Percentiles rank a stretch among this genome's conserved stretches.
phyloP scores from a whole-genome alignment of 2,329 filamentous ascomycete genomes.

The Fusarium continuum region DNA sequence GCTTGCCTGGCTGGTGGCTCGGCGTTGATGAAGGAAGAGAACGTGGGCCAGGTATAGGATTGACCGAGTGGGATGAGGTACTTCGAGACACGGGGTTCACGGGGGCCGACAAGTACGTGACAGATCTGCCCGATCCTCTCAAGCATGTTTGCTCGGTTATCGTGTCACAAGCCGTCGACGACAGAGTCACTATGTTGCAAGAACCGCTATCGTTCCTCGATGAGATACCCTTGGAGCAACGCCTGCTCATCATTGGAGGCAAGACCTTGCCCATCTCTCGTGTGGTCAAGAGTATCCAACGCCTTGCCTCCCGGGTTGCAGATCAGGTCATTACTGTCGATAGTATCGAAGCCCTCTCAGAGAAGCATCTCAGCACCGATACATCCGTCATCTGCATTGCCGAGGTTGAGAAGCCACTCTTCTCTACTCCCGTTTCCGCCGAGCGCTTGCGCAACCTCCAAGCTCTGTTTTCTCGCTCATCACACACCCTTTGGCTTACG shows the following conservation, averaged over 20 bases:
- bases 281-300: not conserved
- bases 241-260: not conserved
- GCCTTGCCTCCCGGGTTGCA: not conserved
- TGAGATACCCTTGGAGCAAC: not conserved
- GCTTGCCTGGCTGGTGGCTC: slow-evolving; percentile 11
- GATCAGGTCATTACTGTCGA: not conserved
- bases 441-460: not conserved
- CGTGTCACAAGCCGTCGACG: not conserved
- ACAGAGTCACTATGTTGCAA: not conserved
- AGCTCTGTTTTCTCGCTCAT: not conserved
- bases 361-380: not conserved
- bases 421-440: not conserved
- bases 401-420: not conserved
- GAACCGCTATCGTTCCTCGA: not conserved
- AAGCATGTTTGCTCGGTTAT: not conserved
- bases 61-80: slow-evolving; percentile 3
- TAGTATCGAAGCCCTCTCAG: not conserved
- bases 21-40: slow-evolving; percentile 3
- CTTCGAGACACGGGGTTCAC: not conserved
- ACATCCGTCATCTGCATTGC: not conserved
- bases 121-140: not conserved
- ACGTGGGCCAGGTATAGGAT: not conserved
- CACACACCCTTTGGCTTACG: not conserved
- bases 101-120: not conserved
- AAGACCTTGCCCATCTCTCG: not conserved